These are phyloP conservation scores for Phytophthora cryptogea DNA, from an alignment of 352 stramenopile species.

Conservation along the genomic window DNA sequence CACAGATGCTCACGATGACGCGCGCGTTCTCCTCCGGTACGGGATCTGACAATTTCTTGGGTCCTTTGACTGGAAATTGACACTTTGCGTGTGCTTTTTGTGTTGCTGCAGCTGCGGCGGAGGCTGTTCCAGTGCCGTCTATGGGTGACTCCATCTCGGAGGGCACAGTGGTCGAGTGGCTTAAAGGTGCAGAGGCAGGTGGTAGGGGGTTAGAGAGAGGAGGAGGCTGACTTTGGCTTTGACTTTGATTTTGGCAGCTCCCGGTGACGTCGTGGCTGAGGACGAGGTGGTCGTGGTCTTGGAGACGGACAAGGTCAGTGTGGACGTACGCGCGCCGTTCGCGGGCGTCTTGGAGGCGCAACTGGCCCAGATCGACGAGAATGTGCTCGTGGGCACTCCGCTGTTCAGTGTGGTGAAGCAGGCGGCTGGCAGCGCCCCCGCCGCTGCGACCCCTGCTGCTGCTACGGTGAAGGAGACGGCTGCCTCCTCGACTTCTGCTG, in stretches of 20 bases:
- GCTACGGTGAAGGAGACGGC: conserved; percentile 26
- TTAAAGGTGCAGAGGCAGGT: conserved; percentile 67
- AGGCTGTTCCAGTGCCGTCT: conserved; percentile 80
- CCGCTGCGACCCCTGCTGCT: conserved; percentile 19
- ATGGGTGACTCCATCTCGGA: conserved; percentile 98
- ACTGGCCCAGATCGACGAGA: conserved; percentile 93
- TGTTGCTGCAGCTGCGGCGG: conserved; percentile 35
- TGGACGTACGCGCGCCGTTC: conserved; percentile 92
- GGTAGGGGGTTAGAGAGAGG: not conserved
- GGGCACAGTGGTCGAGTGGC: conserved; percentile 97
- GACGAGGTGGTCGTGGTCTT: conserved; percentile 98
- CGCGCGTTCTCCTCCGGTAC: conserved; percentile 61
- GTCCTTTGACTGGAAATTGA: not conserved
- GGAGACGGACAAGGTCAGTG: conserved; percentile 98
- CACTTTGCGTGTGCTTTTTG: not conserved
- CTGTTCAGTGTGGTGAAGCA: conserved; percentile 87
- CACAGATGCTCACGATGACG: conserved; percentile 25
- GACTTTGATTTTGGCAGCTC: conserved; percentile 31
- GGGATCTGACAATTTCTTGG: not conserved
- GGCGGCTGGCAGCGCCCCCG: conserved; percentile 25
- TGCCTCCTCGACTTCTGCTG: conserved; percentile 17
- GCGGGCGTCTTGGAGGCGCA: conserved; percentile 92
- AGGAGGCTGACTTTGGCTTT: not conserved
- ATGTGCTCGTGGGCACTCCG: conserved; percentile 94
- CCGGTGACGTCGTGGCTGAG: conserved; percentile 93